Evolutionary conservation across 768 basidiomycete genomes (phyloP).

Genomic region (Pulveroboletus frians): DNA sequence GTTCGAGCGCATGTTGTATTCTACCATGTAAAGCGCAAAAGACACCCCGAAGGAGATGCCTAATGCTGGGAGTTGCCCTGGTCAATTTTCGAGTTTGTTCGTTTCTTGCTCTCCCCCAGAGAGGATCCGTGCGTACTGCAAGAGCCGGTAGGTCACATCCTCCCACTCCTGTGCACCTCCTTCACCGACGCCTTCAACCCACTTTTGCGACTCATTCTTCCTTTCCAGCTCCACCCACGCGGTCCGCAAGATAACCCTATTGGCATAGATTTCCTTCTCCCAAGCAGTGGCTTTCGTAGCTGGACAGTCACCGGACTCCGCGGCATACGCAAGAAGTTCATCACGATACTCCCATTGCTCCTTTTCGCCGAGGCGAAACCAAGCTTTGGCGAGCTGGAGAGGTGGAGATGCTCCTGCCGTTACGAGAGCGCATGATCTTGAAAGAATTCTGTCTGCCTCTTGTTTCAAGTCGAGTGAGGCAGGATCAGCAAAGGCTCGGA

Average conservation of each 20-base stretch:
- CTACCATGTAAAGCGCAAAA: neutral
- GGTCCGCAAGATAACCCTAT: slow-evolving; percentile 42
- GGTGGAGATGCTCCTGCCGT: slow-evolving; percentile 30
- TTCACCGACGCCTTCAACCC: slow-evolving; percentile 61
- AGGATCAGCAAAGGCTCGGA: slow-evolving; percentile 51
- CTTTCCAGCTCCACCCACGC: slow-evolving; percentile 58
- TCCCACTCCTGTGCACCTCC: slow-evolving; percentile 59
- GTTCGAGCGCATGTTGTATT: neutral
- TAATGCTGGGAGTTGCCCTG: neutral
- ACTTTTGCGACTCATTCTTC: slow-evolving; percentile 51
- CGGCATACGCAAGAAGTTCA: slow-evolving; percentile 46
- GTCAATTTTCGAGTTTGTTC: neutral
- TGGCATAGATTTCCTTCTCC: slow-evolving; percentile 52
- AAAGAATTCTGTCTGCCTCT: slow-evolving; percentile 47
- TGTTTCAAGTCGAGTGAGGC: slow-evolving; percentile 41
- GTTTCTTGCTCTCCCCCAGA: neutral
- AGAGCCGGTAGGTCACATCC: slow-evolving; percentile 36
- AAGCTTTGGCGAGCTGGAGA: slow-evolving; percentile 44
- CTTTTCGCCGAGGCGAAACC: slow-evolving; percentile 46
- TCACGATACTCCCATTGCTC: slow-evolving; percentile 71
- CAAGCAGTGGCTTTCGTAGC: slow-evolving; percentile 43
- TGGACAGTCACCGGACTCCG: slow-evolving; percentile 26
- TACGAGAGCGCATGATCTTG: slow-evolving; percentile 43
- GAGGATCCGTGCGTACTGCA: slow-evolving; percentile 15
- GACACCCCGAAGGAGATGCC: neutral